These are phyloP conservation scores for Casaregolazyma suthepensis DNA, from an alignment of 1,139 yeast genomes.

Conservation along the genomic window DNA sequence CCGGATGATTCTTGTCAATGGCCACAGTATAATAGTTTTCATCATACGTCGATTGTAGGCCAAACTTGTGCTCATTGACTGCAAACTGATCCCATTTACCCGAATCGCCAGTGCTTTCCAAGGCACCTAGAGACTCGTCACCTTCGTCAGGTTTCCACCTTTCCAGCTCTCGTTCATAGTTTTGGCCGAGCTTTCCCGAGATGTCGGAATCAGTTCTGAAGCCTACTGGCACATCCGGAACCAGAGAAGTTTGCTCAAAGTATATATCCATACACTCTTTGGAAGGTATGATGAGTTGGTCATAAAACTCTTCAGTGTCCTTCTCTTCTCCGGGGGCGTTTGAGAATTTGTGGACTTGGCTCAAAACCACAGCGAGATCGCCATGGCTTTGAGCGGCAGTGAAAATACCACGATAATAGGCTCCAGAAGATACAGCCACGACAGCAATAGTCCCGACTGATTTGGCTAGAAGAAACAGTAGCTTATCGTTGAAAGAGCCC, in stretches of 20 bases:
- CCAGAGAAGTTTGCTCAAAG: slow-evolving; percentile 41
- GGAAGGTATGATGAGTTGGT: slow-evolving; percentile 47
- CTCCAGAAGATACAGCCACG: slow-evolving; percentile 60
- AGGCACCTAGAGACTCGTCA: slow-evolving; percentile 32
- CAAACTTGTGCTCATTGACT: slow-evolving; percentile 81
- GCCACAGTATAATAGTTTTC: slow-evolving; percentile 87
- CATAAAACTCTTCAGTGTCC: slow-evolving; percentile 34
- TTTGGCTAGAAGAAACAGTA: slow-evolving; percentile 45
- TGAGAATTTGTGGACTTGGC: slow-evolving; percentile 43
- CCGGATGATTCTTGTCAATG: slow-evolving; percentile 69
- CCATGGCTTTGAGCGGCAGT: slow-evolving; percentile 39
- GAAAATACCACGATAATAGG: slow-evolving; percentile 54
- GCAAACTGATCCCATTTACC: slow-evolving; percentile 87
- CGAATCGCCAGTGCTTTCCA: slow-evolving; percentile 40
- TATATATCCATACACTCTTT: slow-evolving; percentile 63
- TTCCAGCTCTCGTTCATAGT: slow-evolving; percentile 66
- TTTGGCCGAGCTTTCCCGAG: slow-evolving; percentile 36
- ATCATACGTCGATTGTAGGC: slow-evolving; percentile 79
- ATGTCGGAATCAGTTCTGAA: slow-evolving; percentile 88
- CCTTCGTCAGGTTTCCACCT: slow-evolving; percentile 75
- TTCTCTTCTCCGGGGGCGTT: slow-evolving; percentile 35
- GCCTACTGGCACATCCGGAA: slow-evolving; percentile 22
- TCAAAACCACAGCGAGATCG: slow-evolving; percentile 48
- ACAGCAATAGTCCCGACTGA: slow-evolving; percentile 52
- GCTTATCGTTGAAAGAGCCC: slow-evolving; percentile 43